Conservation (phyloP, 208 protist genomes). For the Balamuthia mandrillaris region DNA sequence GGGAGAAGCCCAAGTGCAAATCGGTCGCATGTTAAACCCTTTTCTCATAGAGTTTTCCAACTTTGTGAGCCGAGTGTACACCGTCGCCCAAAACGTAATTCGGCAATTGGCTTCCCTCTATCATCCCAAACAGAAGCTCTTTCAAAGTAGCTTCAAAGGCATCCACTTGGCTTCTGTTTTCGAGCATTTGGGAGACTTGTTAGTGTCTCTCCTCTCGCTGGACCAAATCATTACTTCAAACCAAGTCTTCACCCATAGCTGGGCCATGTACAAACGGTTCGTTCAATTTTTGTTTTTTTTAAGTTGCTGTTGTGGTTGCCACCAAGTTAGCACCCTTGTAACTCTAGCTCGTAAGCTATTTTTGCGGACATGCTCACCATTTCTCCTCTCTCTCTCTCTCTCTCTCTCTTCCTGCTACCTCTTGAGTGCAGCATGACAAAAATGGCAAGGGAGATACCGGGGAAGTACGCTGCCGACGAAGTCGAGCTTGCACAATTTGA, state of each 20-base stretch:
- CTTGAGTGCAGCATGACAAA: conserved; percentile 58
- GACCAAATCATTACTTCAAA: conserved; percentile 80
- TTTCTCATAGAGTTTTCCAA: conserved; percentile 78
- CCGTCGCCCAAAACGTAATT: conserved; percentile 72
- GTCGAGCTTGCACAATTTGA: conserved; percentile 66
- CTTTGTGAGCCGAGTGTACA: conserved; percentile 73
- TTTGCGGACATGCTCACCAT: not conserved
- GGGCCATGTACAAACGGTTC: conserved; percentile 70
- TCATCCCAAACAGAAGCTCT: conserved; percentile 43
- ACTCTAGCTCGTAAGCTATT: not conserved
- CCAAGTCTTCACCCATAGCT: conserved; percentile 63
- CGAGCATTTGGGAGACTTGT: conserved; percentile 70
- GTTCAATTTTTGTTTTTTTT: not conserved
- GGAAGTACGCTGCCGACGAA: conserved; percentile 64
- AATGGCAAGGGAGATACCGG: conserved; percentile 55
- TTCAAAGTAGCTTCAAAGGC: conserved; percentile 58
- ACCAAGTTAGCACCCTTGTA: too few species aligned
- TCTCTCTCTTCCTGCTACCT: not conserved
- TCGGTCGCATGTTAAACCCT: conserved; percentile 66
- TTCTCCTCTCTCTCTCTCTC: not conserved
- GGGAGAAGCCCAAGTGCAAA: conserved; percentile 72
- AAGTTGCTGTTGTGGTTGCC: not conserved
- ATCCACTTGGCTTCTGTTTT: conserved; percentile 75
- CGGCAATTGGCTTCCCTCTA: conserved; percentile 80
- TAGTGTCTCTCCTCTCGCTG: conserved; percentile 75